Base-by-base conservation (phyloP, 495 filamentous ascomycete species). In the Filosporella fistucella region DNA sequence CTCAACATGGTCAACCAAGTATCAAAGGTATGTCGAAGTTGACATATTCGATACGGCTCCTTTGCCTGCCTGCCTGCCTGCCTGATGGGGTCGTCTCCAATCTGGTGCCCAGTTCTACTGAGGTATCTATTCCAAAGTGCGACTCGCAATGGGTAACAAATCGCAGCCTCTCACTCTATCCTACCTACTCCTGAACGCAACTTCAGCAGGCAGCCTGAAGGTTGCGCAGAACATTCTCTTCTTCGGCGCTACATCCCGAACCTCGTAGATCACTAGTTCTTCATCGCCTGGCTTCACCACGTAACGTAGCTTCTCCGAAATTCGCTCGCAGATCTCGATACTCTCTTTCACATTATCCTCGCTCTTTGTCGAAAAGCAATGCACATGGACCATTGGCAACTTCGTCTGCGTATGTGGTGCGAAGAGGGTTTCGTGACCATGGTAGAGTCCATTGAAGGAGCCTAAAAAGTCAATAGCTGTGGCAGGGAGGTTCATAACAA, bases 221-320 rank as follows among this genome's bases (percentile, higher is more conserved):
- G 80, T 94, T 7, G 88, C 90, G 64, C 93, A 97, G 65, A 94
- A 96, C 89, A 96, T 96, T 59, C 82, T 78, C 76, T 98, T 97
- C 51, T 85, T 83, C 24, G 94, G 93, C 53, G 89, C 86, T 45
- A 98, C 94, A 47, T 93, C 77, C 53, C 93, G 71, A 14, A 97
- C 88, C 66, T 93, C 81, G 55, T 82, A 71, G 11, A 97, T 74
- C 12, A 71, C 68, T 21, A 89, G 68, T 46, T 84, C 74, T 12
- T 79, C 63, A 12, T 78, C 76, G 6, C 67, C 67, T 2, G 63
- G 48, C 22, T 63, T 42, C 16, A 59, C 33, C 36, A 23, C 42
- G 3, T 12, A 71, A 2, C 75, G 78, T 28, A 95, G 63, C 44
- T 81, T 71, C 60, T 71, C 61, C 10, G 14, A 16, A 21, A 95